Percentiles rank a stretch among this genome's conserved stretches.
Evolutionary conservation across 164 flowering plant species (phyloP).

Genomic region (Annona squamosa): DNA sequence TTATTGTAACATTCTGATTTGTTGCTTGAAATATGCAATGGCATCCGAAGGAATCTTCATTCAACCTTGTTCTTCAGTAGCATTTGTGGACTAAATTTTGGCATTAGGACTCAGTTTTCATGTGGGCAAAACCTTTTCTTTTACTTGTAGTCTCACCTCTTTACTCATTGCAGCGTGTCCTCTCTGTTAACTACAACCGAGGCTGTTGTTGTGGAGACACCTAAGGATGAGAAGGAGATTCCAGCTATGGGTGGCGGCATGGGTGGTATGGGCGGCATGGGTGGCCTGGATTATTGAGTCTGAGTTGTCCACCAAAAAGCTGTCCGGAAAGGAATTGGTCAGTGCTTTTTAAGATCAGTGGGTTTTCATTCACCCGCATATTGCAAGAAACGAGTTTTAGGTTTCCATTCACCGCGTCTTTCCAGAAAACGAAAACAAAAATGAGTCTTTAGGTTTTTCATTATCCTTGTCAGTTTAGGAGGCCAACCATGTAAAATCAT

Average conservation of each 20-base stretch:
- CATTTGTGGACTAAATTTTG: too few relatives aligned
- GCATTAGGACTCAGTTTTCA: background rate
- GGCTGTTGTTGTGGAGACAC: conserved; percentile 73
- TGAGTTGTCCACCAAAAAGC: background rate
- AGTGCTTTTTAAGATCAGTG: background rate
- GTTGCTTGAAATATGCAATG: too few relatives aligned
- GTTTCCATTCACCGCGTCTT: background rate
- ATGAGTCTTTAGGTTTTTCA: background rate
- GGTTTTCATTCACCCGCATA: background rate
- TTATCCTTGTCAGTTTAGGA: background rate
- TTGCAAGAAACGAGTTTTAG: background rate
- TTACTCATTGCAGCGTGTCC: conserved; percentile 50
- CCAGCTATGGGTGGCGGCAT: conserved; percentile 60
- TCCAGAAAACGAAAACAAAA: background rate
- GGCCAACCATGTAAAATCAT: background rate
- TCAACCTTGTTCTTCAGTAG: too few relatives aligned
- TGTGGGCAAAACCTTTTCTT: background rate
- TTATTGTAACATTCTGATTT: too few relatives aligned
- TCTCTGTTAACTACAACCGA: conserved; percentile 84
- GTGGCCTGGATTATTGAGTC: conserved; percentile 1
- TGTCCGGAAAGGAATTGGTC: background rate
- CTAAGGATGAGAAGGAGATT: conserved; percentile 69
- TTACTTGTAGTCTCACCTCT: background rate
- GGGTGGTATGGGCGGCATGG: conserved; percentile 70
- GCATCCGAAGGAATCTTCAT: too few relatives aligned